phyloP scores from a whole-genome alignment of 345 rosid species.

The Brassica nigra region DNA sequence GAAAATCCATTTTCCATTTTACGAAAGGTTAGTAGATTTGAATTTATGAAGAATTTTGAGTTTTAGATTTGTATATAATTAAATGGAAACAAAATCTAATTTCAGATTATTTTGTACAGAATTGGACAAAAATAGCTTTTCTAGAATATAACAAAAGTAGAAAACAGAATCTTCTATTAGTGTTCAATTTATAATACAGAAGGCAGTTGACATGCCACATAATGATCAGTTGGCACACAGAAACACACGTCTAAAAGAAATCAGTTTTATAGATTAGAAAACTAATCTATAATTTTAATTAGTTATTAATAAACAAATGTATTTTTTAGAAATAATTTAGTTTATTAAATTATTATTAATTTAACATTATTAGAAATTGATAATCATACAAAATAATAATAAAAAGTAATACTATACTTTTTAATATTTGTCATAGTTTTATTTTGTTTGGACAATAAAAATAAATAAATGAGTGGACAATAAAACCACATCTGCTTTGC shows the following conservation, averaged over 20 bases:
- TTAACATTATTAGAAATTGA: no score
- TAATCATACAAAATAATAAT: no score
- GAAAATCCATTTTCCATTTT: neutral
- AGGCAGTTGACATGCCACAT: neutral
- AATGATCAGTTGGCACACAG: neutral
- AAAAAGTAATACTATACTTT: no score
- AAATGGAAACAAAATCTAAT: neutral
- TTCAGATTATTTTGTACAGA: neutral
- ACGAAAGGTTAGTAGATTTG: neutral
- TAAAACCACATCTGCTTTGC: conserved; percentile 25
- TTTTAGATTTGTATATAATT: neutral
- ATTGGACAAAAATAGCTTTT: neutral
- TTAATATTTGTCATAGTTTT: neutral
- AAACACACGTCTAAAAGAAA: no score
- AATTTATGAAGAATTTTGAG: neutral
- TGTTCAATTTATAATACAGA: neutral
- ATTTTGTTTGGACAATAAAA: neutral
- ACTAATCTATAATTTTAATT: no score
- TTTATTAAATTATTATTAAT: no score
- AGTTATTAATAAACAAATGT: neutral
- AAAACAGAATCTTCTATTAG: neutral
- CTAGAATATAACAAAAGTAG: neutral
- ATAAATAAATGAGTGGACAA: conserved; percentile 28
- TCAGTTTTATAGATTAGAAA: no score
- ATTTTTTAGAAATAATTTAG: no score